Conservation (phyloP, 805 yeast genomes). For the Lipomyces mesembrius region DNA sequence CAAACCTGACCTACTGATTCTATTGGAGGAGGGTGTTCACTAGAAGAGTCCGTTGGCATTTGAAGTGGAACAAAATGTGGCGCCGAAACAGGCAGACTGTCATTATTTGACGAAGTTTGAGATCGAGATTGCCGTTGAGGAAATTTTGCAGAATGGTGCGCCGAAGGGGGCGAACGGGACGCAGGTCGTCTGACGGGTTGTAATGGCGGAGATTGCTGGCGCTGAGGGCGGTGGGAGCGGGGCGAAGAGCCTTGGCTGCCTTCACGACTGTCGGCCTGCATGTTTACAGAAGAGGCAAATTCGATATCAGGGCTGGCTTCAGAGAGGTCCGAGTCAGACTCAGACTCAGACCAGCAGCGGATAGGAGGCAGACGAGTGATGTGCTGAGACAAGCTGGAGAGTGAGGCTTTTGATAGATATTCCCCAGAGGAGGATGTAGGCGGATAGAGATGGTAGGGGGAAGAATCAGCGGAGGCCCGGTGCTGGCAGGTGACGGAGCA, state of each 20-base stretch:
- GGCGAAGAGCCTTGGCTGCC: background rate
- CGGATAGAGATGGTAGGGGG: conserved; percentile 9
- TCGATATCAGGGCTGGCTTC: background rate
- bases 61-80: background rate
- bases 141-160: background rate
- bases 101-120: background rate
- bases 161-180: background rate
- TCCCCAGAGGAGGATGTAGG: conserved; percentile 10
- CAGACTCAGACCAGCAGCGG: conserved; percentile 8
- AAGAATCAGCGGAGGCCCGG: conserved; percentile 13
- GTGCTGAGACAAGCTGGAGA: conserved; percentile 12
- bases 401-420: conserved; percentile 15
- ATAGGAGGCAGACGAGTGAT: background rate
- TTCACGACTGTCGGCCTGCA: background rate
- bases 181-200: background rate
- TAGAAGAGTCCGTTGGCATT: background rate
- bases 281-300: background rate
- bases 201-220: background rate
- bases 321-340: conserved; percentile 7
- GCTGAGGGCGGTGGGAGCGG: background rate
- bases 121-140: conserved; percentile 1
- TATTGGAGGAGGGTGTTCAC: background rate
- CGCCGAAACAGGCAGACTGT: background rate
- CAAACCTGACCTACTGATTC: conserved; percentile 56
- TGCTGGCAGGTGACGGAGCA: background rate